Evolutionary conservation across 148 eudicot species (phyloP), one percentile per base, ranked within the genome.

Genomic region (Chenopodium quinoa): DNA sequence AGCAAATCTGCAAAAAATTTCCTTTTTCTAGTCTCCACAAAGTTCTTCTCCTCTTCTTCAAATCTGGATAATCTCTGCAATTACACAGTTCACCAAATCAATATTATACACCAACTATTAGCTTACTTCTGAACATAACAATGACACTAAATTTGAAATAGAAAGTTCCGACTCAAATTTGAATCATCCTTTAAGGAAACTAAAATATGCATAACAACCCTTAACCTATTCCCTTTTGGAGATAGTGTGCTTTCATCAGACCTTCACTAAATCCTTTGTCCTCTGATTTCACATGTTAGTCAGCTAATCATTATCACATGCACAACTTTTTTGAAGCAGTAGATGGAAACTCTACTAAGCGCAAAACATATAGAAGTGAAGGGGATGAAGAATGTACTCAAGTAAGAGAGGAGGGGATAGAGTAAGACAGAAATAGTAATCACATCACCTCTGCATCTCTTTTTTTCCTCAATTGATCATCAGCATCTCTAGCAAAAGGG

Each of bases 21-120:
- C 84, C 98, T 89, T 86, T 94, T 91, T 79, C 78, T 86, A 71
- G 94, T 89, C 83, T 96, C 99, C 44, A 92, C 81, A 44, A 85
- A 85, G 84, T 91, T 94, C 88, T 91, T 94, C 81, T 92, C 97
- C 88, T 96, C 98, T 71, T 92, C 97, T 87, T 92, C 92, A 79
- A 90, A 87, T 85, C 91, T 92, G 50, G 95, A 91, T 63, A 94
- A 85, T 83, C 98, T 92, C 99, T 96, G 93, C 90, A 90, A 84
- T 58, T 71, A 79, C 50, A 56, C 19, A 58, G n/a, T 70, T 83
- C 66, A 77, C 63, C 52, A 73, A 52, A 76, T 86, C 85, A 66
- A 64, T 16, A 69, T 52, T 4, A 31, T 27, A 58, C 54, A 75
- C 44, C 60, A 44, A 44, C 60, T 11, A 71, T 19, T 83, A 58